Evolutionary conservation across 1,284 basidiomycete species (phyloP), one percentile per base, ranked within the genome.

Genomic region (Heterobasidion occidentale): DNA sequence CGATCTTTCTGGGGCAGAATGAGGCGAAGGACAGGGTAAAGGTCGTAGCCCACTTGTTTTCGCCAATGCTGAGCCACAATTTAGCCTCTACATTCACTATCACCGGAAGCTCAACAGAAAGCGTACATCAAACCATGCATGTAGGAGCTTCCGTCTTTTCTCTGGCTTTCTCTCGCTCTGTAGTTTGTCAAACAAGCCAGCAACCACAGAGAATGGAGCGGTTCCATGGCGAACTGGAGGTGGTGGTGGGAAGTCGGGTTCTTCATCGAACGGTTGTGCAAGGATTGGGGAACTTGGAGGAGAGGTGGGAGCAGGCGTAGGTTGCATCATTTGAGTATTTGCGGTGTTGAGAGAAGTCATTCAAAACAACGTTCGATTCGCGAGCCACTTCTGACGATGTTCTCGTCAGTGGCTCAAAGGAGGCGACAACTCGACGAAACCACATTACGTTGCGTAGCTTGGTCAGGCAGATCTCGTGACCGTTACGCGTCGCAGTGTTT

Each of bases 1-100:
- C 88, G 80, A 68, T 98, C 94, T 80, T 92, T 90, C 93, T 97
- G 88, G 3, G 89, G 89, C 46, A 92, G 71, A 58, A 92, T 76
- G 33, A 92, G 73, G 33, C 89, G 80, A 47, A 92, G 69, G 15
- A 88, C 87, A 20, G 89, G 88, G 65, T 86, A 91, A 19, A 92
- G 66, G 64, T 91, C 86, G 62, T 78, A 71, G 1, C 89, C 89
- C 53, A 86, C 82, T 66, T 88, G 80, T 56, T 82, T 72, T 62
- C 89, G 77, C 90, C 89, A 92, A 63, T 84, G 84, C 90, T 92
- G 51, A 55, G 47, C 19, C 51, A 34, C 12, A 15, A 46, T 53
- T 42, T 1, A 42, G 15, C 20, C 50, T 35, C 33, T 42, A 9
- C 38, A 44, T 38, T 56, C 33, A 44, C 35, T 44, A 33, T 49